A percentile compares a stretch with the other conserved stretches of the same genome.
These are phyloP conservation scores for Pneumocystis wakefieldiae DNA, from an alignment of 1,139 yeast genomes.

Conservation along the genomic window DNA sequence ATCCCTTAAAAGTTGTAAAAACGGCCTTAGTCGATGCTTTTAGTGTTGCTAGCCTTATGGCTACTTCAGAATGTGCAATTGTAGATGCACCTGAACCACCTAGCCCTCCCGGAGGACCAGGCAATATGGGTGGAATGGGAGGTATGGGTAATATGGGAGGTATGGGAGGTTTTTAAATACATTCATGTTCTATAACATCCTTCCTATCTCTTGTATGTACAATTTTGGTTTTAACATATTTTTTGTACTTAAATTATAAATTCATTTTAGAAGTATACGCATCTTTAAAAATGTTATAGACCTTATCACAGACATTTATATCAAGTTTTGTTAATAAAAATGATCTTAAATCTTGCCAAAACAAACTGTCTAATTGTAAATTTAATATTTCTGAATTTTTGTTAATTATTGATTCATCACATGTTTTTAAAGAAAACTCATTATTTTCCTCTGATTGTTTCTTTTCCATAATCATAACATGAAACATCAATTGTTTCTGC, in stretches of 20 bases:
- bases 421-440: background rate
- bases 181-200: background rate
- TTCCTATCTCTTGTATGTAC: background rate
- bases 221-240: background rate
- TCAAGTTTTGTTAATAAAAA: background rate
- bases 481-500: background rate
- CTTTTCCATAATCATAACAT: background rate
- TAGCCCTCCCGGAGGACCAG: slow-evolving; percentile 43
- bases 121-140: slow-evolving; percentile 44
- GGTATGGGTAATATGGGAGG: slow-evolving; percentile 24
- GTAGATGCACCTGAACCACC: slow-evolving; percentile 93
- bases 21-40: slow-evolving; percentile 94
- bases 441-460: background rate
- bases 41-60: slow-evolving; percentile 94
- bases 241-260: background rate
- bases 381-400: background rate
- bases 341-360: background rate
- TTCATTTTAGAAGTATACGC: background rate
- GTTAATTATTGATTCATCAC: background rate
- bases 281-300: background rate
- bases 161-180: slow-evolving; percentile 1
- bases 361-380: background rate
- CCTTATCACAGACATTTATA: background rate
- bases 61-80: slow-evolving; percentile 97
- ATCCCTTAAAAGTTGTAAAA: slow-evolving; percentile 98